Base-by-base conservation (phyloP, 163 green algal genomes). In the Scenedesmus sp. region DNA sequence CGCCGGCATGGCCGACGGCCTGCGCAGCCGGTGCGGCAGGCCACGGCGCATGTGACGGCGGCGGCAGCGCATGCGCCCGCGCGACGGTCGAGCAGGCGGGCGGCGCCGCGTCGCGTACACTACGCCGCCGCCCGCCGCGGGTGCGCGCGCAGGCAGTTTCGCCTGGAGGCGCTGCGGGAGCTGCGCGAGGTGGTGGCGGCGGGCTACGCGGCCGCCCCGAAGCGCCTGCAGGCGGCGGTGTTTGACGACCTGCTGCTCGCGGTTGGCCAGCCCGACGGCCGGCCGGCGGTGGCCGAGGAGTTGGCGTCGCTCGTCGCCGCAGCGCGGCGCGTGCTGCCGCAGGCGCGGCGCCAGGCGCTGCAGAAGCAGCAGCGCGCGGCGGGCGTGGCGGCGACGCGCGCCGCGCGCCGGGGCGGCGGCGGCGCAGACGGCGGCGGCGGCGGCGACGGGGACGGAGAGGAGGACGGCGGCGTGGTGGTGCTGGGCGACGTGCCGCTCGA, bases 221-320 rank as follows among this genome's bases (percentile, higher is more conserved):
- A 80, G 66, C 63, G 54, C 29, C 42, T 72, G 5, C 72, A 80
- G 22, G 42, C 22, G 14, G 31, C 44, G 3, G 11, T 80, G 11
- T 80, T 62, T 56, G 60, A 80, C 0, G 72, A 80, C 15, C 29
- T 80, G 26, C 2, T 63, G 18, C 29, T 70, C 11, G 72, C 72
- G 36, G 72, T 62, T 4, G 29, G 50, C 29, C 60, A 64, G 44
- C 31, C 22, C 22, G 72, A 80, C 60, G 62, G 67, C 42, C 54
- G 69, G 10, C 54, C 29, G 14, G n/a, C 31, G 14, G 54, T 77
- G 22, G 28, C 11, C 28, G 34, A 77, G 3, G 72, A 58, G 14
- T 20, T 18, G 18, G 18, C 45, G 26, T 31, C 72, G 6, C 42
- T 70, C 47, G 2, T 80, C 22, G 47, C 45, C 15, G 60, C 24